These are phyloP conservation scores for Termitomyces sp. DNA, from an alignment of 768 basidiomycete genomes.

Conservation along the genomic window DNA sequence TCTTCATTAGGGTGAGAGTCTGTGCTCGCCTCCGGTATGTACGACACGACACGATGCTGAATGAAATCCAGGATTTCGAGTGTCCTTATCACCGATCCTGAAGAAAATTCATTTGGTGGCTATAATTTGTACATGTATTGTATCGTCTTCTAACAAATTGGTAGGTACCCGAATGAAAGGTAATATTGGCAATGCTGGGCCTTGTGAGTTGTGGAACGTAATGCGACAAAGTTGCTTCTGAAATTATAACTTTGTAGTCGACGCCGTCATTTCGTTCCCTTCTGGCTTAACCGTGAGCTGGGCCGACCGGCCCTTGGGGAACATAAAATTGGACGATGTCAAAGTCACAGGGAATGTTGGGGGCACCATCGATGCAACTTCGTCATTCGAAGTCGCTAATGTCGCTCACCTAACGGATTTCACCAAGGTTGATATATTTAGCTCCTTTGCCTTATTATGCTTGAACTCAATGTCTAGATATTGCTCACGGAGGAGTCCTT, in stretches of 20 bases:
- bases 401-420: slow-evolving; percentile 56
- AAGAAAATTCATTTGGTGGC: slow-evolving; percentile 54
- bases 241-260: slow-evolving; percentile 34
- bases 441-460: not conserved
- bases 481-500: slow-evolving; percentile 63
- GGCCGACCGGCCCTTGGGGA: slow-evolving; percentile 52
- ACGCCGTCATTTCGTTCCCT: slow-evolving; percentile 63
- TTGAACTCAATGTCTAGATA: slow-evolving; percentile 22
- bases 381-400: slow-evolving; percentile 55
- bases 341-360: slow-evolving; percentile 59
- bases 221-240: slow-evolving; percentile 1
- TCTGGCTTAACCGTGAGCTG: slow-evolving; percentile 58
- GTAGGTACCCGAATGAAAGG: slow-evolving; percentile 52
- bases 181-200: slow-evolving; percentile 64
- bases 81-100: slow-evolving; percentile 56
- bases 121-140: not conserved
- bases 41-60: not conserved
- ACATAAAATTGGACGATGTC: slow-evolving; percentile 55
- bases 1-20: slow-evolving; percentile 45
- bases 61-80: slow-evolving; percentile 40
- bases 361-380: slow-evolving; percentile 48
- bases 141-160: not conserved
- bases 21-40: not conserved
- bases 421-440: slow-evolving; percentile 41
- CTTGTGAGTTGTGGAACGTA: slow-evolving; percentile 41